A percentile compares a stretch with the other conserved stretches of the same genome.
phyloP scores from a whole-genome alignment of 305 asterid species.

The Fraxinus angustifolia region DNA sequence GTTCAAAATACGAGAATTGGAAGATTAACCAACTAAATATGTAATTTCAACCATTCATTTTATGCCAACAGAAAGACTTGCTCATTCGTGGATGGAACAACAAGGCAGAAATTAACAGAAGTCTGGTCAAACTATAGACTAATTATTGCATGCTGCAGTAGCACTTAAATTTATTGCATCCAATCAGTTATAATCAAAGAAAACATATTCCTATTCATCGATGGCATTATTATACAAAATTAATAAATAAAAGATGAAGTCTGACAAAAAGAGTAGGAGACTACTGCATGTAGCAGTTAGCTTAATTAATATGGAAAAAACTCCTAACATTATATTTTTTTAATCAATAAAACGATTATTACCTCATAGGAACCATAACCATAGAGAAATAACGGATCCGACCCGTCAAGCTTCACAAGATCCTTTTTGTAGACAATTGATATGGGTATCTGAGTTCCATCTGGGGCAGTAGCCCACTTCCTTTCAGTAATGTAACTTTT shows the following conservation, averaged over 20 bases:
- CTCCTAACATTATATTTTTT: conserved; percentile 7
- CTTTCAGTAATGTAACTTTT: conserved; percentile 73
- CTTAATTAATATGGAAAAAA: neutral
- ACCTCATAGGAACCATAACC: conserved; percentile 99
- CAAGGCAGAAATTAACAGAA: neutral
- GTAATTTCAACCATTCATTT: neutral
- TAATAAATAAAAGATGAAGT: neutral
- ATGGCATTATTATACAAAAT: neutral
- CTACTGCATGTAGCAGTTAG: neutral
- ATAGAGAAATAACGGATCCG: conserved; percentile 81
- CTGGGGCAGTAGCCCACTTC: conserved; percentile 84
- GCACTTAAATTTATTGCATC: conserved; percentile 7
- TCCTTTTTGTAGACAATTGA: conserved; percentile 73
- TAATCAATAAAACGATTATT: conserved; percentile 17
- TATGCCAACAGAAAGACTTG: neutral
- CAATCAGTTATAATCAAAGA: conserved; percentile 4
- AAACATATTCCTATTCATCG: neutral
- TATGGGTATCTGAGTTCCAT: conserved; percentile 81
- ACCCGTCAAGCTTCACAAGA: conserved; percentile 82
- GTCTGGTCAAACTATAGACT: neutral
- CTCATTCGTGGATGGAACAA: conserved; percentile 6
- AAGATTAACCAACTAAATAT: conserved; percentile 8
- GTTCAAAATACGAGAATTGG: conserved; percentile 31
- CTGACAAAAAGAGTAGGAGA: neutral
- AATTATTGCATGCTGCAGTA: neutral